Evolutionary conservation across 2,329 filamentous ascomycete species (phyloP), one percentile per base, ranked within the genome.

Genomic region (Neoascochyta sp.): DNA sequence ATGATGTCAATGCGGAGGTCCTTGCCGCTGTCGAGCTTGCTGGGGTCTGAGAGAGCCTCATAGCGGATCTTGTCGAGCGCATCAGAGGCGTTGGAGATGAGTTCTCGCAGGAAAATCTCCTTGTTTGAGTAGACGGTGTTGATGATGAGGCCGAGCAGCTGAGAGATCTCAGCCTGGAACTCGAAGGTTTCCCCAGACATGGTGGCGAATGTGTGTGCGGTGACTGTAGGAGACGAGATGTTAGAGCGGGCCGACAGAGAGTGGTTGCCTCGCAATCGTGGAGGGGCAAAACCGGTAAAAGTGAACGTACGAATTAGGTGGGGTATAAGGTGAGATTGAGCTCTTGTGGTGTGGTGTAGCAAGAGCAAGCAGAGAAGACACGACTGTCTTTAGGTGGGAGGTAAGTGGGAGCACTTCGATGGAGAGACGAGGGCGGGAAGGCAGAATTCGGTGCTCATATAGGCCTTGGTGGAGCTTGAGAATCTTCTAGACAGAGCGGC

Each of bases 91-190:
- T 98, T 98, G 74, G 92, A 96, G 64, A 98, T 86, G 60, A 98
- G 68, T 75, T 98, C 92, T 83, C 92, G 78, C 62, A 98, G 75
- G 83, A 98, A 98, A 68, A 98, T 96, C 75, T 96, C 92, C 80
- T 98, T 98, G 84, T 98, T 98, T 59, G 89, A 95, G 80, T 96
- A 98, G 76, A 98, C 92, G 53, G 92, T 96, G 86, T 98, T 98
- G 81, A 98, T 98, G 74, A 98, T 98, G 68, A 98, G 86, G 57
- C 83, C 88, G 67, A 98, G 85, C 53, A 98, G 86, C 86, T 98
- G 92, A 85, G 90, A 96, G 68, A 98, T 98, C 86, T 98, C 92
- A 84, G 92, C 92, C 84, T 98, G 92, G 78, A 96, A 98, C 84
- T 96, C 90, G 76, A 98, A 98, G 57, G 89, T 95, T 78, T 96